Evolutionary conservation across 768 basidiomycete genomes (phyloP), one percentile per base, ranked within the genome.

Genomic region (Russula olivacea): DNA sequence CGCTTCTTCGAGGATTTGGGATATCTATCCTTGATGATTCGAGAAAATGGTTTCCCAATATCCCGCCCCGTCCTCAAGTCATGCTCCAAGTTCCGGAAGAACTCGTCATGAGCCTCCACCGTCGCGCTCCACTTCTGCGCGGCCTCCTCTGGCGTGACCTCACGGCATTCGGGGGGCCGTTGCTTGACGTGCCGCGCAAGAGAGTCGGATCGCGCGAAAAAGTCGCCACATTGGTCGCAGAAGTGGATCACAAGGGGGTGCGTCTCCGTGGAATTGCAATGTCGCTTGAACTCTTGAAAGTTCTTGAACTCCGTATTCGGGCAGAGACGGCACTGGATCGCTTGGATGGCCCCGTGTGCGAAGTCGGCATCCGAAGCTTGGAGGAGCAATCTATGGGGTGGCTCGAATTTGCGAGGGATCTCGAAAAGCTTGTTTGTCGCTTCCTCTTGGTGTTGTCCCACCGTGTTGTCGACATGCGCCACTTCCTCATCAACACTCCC

Each of bases 171-270:
- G n/a, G 28, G 28, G 28, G 28, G 28, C 28, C 28, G 28, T 28
- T 28, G 28, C 28, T 28, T 28, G 28, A n/a, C 28, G 28, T 28
- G 28, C 4, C 28, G 28, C 28, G 4, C 28, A 28, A 28, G 28
- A 28, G 28, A 28, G 28, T 28, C 28, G 28, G 28, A 4, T 2
- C 28, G 28, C 2, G 28, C 50, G 6, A 59, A 59, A 10, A 43
- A 59, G n/a, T 60, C 59, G 0, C 59, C 41, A 32, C 50, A 60
- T 14, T n/a, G n/a, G n/a, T n/a, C n/a, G n/a, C n/a, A n/a, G n/a
- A n/a, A n/a, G n/a, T n/a, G n/a, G n/a, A n/a, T 5, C n/a, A 12
- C 30, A 0, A 28, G 48, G 1, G 58, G 58, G 41, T 59, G 58
- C 8, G 30, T 41, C 50, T 59, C 58, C 21, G 15, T 1, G 1